phyloP scores from a whole-genome alignment of 108 stramenopile species.

The Cyclotella atomus region DNA sequence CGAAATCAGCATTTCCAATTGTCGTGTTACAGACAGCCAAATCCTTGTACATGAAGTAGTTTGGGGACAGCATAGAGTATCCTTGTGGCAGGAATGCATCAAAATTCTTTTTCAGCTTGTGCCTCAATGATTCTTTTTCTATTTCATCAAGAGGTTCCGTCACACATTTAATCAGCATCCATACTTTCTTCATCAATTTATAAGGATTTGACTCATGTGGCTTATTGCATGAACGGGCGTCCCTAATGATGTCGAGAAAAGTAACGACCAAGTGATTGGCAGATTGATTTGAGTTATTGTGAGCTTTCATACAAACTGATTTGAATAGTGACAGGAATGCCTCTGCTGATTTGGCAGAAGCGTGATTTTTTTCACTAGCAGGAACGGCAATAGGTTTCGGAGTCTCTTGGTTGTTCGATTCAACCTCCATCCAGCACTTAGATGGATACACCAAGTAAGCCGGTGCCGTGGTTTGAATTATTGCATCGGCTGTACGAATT shows the following conservation, averaged over 20 bases:
- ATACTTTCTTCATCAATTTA: conserved; percentile 17
- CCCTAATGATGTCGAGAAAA: conserved; percentile 21
- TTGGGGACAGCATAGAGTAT: conserved; percentile 30
- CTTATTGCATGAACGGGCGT: conserved; percentile 6
- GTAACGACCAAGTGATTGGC: conserved; percentile 6
- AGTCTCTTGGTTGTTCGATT: not conserved
- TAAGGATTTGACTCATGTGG: not conserved
- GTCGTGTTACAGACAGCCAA: no score
- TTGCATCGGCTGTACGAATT: conserved; percentile 14
- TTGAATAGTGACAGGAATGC: conserved; percentile 15
- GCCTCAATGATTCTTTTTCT: not conserved
- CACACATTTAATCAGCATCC: conserved; percentile 14
- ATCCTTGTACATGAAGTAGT: conserved; percentile 4
- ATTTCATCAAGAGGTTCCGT: not conserved
- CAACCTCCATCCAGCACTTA: conserved; percentile 9
- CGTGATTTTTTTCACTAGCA: conserved; percentile 17
- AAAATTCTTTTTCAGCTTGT: conserved; percentile 15
- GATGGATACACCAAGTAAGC: conserved; percentile 22
- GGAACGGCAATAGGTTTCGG: conserved; percentile 5
- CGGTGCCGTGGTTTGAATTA: conserved; percentile 27
- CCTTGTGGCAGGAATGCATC: conserved; percentile 32
- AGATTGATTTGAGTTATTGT: not conserved
- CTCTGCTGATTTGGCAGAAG: conserved; percentile 9
- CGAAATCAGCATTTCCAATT: not conserved
- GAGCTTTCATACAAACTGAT: conserved; percentile 11